Evolutionary conservation across 2,329 filamentous ascomycete species (phyloP).

Genomic region (Fusarium sp.): DNA sequence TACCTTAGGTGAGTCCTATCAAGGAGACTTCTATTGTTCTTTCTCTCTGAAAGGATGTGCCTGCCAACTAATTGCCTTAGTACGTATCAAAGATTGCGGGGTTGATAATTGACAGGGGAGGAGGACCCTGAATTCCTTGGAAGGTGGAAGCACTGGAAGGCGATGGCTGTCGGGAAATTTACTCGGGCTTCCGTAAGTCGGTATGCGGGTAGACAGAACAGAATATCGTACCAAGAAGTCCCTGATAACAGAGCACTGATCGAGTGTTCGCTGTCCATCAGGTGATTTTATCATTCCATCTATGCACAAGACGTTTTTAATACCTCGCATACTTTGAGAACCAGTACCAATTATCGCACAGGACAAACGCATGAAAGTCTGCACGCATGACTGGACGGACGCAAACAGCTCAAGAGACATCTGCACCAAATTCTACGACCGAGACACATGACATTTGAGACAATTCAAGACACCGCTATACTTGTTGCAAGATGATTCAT

Average conservation of each 20-base stretch:
- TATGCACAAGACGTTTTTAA: not conserved
- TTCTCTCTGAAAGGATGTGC: not conserved
- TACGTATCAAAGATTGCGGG: constrained; percentile 6
- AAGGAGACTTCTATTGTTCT: not conserved
- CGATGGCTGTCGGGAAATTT: constrained; percentile 3
- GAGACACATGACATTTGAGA: constrained; percentile 17
- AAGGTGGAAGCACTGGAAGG: not conserved
- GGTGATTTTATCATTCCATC: not conserved
- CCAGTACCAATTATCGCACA: not conserved
- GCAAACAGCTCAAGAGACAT: constrained; percentile 14
- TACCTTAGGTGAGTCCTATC: not conserved
- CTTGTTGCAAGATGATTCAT: not conserved
- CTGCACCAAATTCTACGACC: constrained; percentile 14
- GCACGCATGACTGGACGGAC: not conserved
- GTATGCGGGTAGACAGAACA: constrained; percentile 3
- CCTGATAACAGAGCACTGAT: not conserved
- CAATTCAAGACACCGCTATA: constrained; percentile 10
- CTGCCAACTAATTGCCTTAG: not conserved
- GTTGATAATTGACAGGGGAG: constrained; percentile 13
- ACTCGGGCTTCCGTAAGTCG: not conserved
- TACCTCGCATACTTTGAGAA: not conserved
- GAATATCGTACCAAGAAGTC: not conserved
- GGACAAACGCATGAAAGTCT: not conserved
- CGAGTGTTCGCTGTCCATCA: not conserved
- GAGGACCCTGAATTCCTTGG: constrained; percentile 23